Evolutionary conservation across 2,329 filamentous ascomycete species (phyloP), one percentile per base, ranked within the genome.

Genomic region (Apiospora kogelbergensis): DNA sequence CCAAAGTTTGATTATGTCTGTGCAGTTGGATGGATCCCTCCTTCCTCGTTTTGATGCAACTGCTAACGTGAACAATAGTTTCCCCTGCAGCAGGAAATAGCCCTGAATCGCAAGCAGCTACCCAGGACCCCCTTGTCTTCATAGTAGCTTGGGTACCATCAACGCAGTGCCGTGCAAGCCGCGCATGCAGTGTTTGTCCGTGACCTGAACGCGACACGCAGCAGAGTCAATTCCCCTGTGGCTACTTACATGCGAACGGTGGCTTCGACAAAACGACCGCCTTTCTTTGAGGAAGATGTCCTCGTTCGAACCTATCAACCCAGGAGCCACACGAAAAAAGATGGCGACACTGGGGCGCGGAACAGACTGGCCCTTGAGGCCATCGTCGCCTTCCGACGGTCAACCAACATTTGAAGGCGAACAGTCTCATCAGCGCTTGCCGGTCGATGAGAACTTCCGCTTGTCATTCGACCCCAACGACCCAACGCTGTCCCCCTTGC

Each of bases 1-100:
- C 53, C 53, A 60, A 60, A 60, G 53, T 60, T 60, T 60, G 53
- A 60, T 37, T 60, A 11, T 37, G 53, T 30, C 20, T 60, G 53
- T 37, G 53, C 53, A 60, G 30, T 17, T 60, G 26, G 24, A 57
- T 33, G 46, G 46, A 53, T 20, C 48, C 48, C 26, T 60, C 26
- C 17, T 17, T 42, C 40, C 11, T 42, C 13, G 11, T 42, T 42
- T 42, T 15, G 40, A 42, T 42, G 40, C 40, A 42, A 15, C 17
- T 57, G 48, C 53, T 60, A 60, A 60, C 9, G 26, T 37, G 48
- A n/a, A n/a, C 53, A 37, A n/a, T n/a, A 60, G 53, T n/a, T n/a
- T n/a, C 53, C 20, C 53, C 30, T 60, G 53, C 53, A 60, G 53
- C 53, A 60, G 53, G 26, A 60, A 60, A 60, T 37, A 37, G 30